phyloP scores from a whole-genome alignment of 345 rosid species.

The Camelina neglecta region DNA sequence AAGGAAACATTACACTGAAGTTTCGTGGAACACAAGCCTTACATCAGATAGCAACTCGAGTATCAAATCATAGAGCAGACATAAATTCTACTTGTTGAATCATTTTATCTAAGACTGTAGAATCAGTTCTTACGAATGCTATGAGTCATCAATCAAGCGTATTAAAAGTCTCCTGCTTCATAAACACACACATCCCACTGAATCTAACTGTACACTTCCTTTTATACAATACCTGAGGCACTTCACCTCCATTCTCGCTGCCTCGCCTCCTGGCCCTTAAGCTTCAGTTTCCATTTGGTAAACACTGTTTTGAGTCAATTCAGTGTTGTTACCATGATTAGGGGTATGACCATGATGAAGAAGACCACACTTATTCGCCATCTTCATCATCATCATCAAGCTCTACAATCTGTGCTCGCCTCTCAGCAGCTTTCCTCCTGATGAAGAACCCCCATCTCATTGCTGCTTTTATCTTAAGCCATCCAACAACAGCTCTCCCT shows the following conservation, averaged over 20 bases:
- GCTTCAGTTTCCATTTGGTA: slow-evolving; percentile 23
- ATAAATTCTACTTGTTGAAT: slow-evolving; percentile 24
- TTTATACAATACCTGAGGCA: slow-evolving; percentile 24
- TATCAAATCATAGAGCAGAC: slow-evolving; percentile 4
- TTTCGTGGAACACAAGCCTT: too few species aligned
- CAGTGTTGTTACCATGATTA: slow-evolving; percentile 28
- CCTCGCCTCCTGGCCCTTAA: slow-evolving; percentile 17
- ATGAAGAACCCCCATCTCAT: slow-evolving; percentile 99
- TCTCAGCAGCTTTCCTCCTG: slow-evolving; percentile 96
- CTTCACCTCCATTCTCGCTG: slow-evolving; percentile 1
- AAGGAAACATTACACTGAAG: too few species aligned
- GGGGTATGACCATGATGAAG: slow-evolving; percentile 5
- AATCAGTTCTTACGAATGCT: slow-evolving; percentile 37
- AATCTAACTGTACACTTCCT: slow-evolving; percentile 31
- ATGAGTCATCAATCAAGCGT: slow-evolving; percentile 29
- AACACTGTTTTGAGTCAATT: slow-evolving; percentile 16
- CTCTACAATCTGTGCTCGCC: slow-evolving; percentile 91
- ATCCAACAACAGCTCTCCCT: slow-evolving; percentile 91
- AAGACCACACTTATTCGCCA: slow-evolving; percentile 38
- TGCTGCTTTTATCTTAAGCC: slow-evolving; percentile 99
- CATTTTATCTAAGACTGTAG: slow-evolving; percentile 28
- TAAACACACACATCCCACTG: slow-evolving; percentile 23
- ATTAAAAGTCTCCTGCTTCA: slow-evolving; percentile 19
- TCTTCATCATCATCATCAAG: slow-evolving; percentile 65
- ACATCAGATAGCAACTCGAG: not conserved